phyloP scores from a whole-genome alignment of 148 eudicot species.

The Drosera capensis region DNA sequence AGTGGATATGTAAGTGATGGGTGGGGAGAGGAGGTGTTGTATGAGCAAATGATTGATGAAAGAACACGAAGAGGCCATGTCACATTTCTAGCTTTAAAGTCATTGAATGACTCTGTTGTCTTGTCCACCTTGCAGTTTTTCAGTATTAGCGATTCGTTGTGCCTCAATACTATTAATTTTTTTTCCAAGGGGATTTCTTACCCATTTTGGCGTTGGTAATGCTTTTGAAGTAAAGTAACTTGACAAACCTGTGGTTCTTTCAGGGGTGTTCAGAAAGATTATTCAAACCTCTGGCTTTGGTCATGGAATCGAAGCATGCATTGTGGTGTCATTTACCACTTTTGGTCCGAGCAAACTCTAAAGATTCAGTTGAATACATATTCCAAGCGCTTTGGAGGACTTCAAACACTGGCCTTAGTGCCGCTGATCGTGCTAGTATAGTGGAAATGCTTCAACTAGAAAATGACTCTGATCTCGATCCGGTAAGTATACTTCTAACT shows the following conservation, averaged over 20 bases:
- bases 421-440: background rate
- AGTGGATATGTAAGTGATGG: conserved; percentile 81
- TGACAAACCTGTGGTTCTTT: background rate
- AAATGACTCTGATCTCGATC: background rate
- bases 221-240: conserved; percentile 24
- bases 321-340: background rate
- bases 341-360: conserved; percentile 1
- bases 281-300: background rate
- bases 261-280: background rate
- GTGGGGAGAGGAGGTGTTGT: conserved; percentile 63
- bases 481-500: background rate
- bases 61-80: conserved; percentile 65
- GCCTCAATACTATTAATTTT: too few species aligned
- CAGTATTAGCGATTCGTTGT: conserved; percentile 53
- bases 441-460: background rate
- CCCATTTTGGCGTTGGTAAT: too few species aligned
- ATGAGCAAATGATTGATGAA: conserved; percentile 45
- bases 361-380: background rate
- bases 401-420: background rate
- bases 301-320: background rate
- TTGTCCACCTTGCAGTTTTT: conserved; percentile 75
- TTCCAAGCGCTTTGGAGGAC: background rate
- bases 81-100: too few species aligned
- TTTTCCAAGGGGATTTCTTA: too few species aligned
- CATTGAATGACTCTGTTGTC: too few species aligned